Evolutionary conservation across 306 rosid species (phyloP), one percentile per base, ranked within the genome.

Genomic region (Malus asiatica): DNA sequence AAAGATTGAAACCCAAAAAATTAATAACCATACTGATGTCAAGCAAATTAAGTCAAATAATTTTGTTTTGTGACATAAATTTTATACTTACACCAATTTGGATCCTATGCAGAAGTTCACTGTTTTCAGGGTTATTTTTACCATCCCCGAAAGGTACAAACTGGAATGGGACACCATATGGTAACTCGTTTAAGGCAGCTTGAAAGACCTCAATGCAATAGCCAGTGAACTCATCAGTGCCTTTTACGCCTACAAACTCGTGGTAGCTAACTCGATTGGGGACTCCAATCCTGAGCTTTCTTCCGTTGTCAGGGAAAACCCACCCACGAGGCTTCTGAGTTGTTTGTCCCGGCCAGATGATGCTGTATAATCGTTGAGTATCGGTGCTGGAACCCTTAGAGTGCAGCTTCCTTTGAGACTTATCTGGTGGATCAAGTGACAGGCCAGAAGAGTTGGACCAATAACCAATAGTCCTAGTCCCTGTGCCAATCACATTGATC

Each of bases 61-160:
- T n/a, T 20, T 58, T 22, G 63, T n/a, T 22, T 52, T 52, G 40
- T 33, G 45, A 42, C 45, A 40, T 40, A 7, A 9, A 52, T 11
- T 13, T 33, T 38, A 1, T 59, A 79, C 86, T 77, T 48, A 85
- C 89, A 57, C 79, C 79, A 5, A 15, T 53, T 74, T 77, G 53
- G 62, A 80, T 51, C 71, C 51, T 48, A 10, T 22, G 84, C 40
- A 75, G 62, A 33, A 80, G 81, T 1, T 82, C 74, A 25, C 30
- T 11, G 32, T 18, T 52, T 45, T 32, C 25, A 4, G 81, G 74
- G 60, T 66, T 81, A 10, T 10, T 67, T 38, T 4, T 74, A 32
- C 84, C 88, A 79, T 79, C 86, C 10, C 84, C 82, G 27, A 61
- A 79, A 2, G 86, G 42, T 38, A 82, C 27, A 46, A 82, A 82